Base-by-base conservation (phyloP, 495 filamentous ascomycete genomes). In the Parathielavia appendiculata region DNA sequence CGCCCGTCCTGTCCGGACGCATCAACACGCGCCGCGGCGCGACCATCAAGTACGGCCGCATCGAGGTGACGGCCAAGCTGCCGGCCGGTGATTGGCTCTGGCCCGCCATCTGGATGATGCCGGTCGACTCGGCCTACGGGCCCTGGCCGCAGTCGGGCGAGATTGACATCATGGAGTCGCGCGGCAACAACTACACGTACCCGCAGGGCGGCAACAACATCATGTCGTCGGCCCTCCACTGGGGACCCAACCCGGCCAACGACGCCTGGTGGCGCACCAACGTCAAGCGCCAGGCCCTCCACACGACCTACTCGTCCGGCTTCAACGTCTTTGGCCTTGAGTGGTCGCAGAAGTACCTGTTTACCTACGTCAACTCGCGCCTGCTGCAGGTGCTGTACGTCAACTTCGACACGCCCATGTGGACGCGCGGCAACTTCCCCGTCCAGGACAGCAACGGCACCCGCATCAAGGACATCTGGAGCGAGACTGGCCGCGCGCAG, bases 61-160 rank as follows among this genome's bases (percentile, higher is more conserved):
- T 95, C 51, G 87, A 95, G 68, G 89, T 95, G 9, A 82, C 75
- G 4, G 90, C 90, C 23, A 85, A 84, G 63, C 68, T 92, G 17
- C 88, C 90, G 1, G 71, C 72, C 10, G 90, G 90, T 32, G 88
- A 92, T 67, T 95, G 90, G 90, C 77, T 95, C 23, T 95, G 90
- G 90, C 90, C 90, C 22, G 90, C 89, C 40, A 92, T 95, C 64
- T 93, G 90, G 88, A 89, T 95, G 89, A 78, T 95, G 79, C 90
- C 90, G 9, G 81, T 83, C 35, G 74, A 87, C 34, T 73, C 80
- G 38, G 83, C 75, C 5, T 95, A 92, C 69, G 90, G 90, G 3
- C 63, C 78, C 11, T 95, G 90, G 90, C 90, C 90, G 0, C 69
- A 70, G 30, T 90, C 87, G 39, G 90, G 90, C n/a, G 90, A 95